phyloP scores from a whole-genome alignment of 2,329 filamentous ascomycete genomes.

The Ilyonectria destructans region DNA sequence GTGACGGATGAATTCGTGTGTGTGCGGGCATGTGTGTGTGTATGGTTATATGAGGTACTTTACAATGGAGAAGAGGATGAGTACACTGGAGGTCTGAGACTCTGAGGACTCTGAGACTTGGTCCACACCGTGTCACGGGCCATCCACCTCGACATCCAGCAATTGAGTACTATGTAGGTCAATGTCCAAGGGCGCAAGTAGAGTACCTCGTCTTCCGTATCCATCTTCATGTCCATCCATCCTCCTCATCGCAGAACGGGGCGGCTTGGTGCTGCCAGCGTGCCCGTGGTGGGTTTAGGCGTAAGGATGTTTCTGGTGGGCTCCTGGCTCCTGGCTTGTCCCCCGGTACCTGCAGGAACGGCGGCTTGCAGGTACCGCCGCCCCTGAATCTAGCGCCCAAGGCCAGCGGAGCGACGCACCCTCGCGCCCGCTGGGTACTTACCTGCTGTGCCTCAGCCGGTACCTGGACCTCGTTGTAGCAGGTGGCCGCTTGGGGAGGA shows the following conservation, averaged over 20 bases:
- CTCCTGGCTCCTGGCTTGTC: neutral
- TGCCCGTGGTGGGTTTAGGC: neutral
- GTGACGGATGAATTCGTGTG: slow-evolving; percentile 4
- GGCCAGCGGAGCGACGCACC: slow-evolving; percentile 32
- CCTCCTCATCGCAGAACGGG: neutral
- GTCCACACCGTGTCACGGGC: slow-evolving; percentile 20
- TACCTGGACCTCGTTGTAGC: slow-evolving; percentile 28
- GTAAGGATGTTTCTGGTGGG: slow-evolving; percentile 4
- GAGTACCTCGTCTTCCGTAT: neutral
- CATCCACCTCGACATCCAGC: slow-evolving; percentile 18
- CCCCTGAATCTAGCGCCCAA: slow-evolving; percentile 41
- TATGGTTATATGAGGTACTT: neutral
- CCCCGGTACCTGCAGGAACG: slow-evolving; percentile 53
- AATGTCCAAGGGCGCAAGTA: neutral
- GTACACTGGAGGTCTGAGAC: slow-evolving; percentile 16
- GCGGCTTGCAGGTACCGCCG: slow-evolving; percentile 41
- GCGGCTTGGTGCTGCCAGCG: slow-evolving; percentile 3
- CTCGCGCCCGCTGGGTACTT: slow-evolving; percentile 33
- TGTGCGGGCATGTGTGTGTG: neutral
- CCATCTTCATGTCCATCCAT: neutral
- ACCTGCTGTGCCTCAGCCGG: slow-evolving; percentile 28
- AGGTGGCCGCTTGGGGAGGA: slow-evolving; percentile 20
- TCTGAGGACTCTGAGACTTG: slow-evolving; percentile 17
- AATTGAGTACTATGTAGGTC: neutral
- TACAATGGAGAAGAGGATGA: neutral